These are phyloP conservation scores for Aspergillus carlsbadensis DNA, from an alignment of 495 filamentous ascomycete species.

Conservation along the genomic window DNA sequence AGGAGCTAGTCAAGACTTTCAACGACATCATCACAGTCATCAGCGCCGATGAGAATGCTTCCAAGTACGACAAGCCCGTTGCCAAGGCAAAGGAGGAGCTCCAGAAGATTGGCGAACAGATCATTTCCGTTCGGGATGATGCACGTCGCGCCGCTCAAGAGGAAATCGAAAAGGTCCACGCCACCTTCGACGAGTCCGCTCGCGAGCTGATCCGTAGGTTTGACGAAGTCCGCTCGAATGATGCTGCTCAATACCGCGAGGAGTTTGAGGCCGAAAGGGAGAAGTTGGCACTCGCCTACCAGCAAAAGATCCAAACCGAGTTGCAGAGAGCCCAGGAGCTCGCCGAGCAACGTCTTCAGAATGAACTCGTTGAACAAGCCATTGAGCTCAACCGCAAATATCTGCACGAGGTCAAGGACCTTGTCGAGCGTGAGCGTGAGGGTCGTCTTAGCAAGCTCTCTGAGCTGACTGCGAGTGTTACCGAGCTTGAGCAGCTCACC, in stretches of 20 bases:
- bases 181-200: constrained; percentile 77
- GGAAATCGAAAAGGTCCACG: constrained; percentile 67
- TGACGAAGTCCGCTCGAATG: constrained; percentile 66
- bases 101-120: constrained; percentile 70
- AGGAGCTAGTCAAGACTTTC: constrained; percentile 90
- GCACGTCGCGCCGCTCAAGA: constrained; percentile 71
- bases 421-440: constrained; percentile 85
- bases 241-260: constrained; percentile 75
- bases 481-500: constrained; percentile 81
- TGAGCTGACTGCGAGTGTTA: constrained; percentile 72
- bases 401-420: constrained; percentile 68
- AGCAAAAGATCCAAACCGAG: constrained; percentile 74
- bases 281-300: constrained; percentile 69
- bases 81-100: constrained; percentile 81
- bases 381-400: constrained; percentile 83
- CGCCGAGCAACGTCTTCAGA: constrained; percentile 74
- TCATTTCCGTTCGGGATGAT: constrained; percentile 64
- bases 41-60: constrained; percentile 72
- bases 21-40: constrained; percentile 94
- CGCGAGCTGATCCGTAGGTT: constrained; percentile 71
- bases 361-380: constrained; percentile 87
- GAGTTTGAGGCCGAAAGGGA: constrained; percentile 90
- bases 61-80: constrained; percentile 73
- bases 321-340: constrained; percentile 70
- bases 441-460: constrained; percentile 82